Evolutionary conservation across 2,329 filamentous ascomycete species (phyloP).

Genomic region (Alternaria atra): DNA sequence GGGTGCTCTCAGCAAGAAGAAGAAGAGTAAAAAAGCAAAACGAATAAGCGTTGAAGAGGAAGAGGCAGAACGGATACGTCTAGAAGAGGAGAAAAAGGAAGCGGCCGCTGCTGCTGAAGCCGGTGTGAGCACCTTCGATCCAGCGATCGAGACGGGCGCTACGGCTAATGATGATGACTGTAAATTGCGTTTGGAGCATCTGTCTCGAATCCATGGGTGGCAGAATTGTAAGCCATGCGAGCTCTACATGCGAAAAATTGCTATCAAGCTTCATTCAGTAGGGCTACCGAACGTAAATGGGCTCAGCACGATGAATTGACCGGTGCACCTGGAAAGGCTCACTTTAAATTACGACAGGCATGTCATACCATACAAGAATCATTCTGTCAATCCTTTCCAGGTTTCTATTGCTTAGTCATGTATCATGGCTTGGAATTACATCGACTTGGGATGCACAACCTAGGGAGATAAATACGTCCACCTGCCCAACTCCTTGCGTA

Average conservation of each 20-base stretch:
- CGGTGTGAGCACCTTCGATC: neutral
- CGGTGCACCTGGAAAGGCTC: neutral
- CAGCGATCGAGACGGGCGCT: neutral
- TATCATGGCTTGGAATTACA: neutral
- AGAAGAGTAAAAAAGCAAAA: slow-evolving; percentile 49
- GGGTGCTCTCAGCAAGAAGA: slow-evolving; percentile 40
- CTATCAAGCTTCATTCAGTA: neutral
- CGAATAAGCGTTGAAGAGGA: neutral
- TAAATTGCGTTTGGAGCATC: slow-evolving; percentile 4
- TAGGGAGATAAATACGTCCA: neutral
- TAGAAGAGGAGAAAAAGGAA: neutral
- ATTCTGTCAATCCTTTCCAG: neutral
- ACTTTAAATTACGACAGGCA: neutral
- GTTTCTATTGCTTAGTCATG: neutral
- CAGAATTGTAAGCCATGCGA: slow-evolving; percentile 5
- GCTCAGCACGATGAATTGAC: neutral
- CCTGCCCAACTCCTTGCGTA: too few species aligned
- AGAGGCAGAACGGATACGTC: neutral
- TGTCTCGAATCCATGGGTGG: neutral
- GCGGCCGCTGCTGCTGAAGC: neutral
- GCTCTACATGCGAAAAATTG: slow-evolving; percentile 5
- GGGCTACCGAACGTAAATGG: neutral
- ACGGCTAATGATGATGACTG: neutral
- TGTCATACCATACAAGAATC: neutral
- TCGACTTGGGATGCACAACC: neutral